Percentiles rank a stretch among this genome's conserved stretches.
These are phyloP conservation scores for Fusarium sp. DNA, from an alignment of 2,329 filamentous ascomycete species.

Conservation along the genomic window DNA sequence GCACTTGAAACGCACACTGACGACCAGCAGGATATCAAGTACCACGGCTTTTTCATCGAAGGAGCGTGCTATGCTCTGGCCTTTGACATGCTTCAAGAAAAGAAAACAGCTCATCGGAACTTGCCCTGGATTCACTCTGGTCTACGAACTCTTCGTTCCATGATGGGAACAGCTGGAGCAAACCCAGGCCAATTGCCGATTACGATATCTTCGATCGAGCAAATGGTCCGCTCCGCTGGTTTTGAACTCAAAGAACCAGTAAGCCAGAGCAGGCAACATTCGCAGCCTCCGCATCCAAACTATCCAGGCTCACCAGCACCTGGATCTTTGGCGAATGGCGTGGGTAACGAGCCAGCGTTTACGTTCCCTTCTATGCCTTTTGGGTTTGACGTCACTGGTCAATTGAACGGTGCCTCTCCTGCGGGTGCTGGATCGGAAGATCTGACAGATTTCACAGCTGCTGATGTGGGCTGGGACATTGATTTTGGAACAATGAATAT, in stretches of 20 bases:
- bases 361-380: slow-evolving; percentile 50
- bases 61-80: slow-evolving; percentile 57
- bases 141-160: slow-evolving; percentile 53
- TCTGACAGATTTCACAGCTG: slow-evolving; percentile 47
- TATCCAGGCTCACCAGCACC: slow-evolving; percentile 37
- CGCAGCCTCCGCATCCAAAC: slow-evolving; percentile 28
- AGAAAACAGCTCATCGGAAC: slow-evolving; percentile 52
- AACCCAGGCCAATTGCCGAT: slow-evolving; percentile 41
- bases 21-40: slow-evolving; percentile 55
- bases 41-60: slow-evolving; percentile 59
- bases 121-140: slow-evolving; percentile 58
- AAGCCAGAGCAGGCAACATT: slow-evolving; percentile 34
- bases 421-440: slow-evolving; percentile 41
- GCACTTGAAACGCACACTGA: slow-evolving; percentile 6
- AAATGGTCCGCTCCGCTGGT: slow-evolving; percentile 49
- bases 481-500: slow-evolving; percentile 52
- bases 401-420: slow-evolving; percentile 39
- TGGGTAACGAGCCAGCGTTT: slow-evolving; percentile 41
- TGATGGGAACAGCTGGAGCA: slow-evolving; percentile 46
- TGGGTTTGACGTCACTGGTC: slow-evolving; percentile 44
- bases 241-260: slow-evolving; percentile 44
- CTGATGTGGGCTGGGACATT: slow-evolving; percentile 49
- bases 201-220: slow-evolving; percentile 47
- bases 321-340: slow-evolving; percentile 14
- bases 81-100: slow-evolving; percentile 58